Evolutionary conservation across 805 yeast species (phyloP), one percentile per base, ranked within the genome.

Genomic region (Metschnikowia matae): DNA sequence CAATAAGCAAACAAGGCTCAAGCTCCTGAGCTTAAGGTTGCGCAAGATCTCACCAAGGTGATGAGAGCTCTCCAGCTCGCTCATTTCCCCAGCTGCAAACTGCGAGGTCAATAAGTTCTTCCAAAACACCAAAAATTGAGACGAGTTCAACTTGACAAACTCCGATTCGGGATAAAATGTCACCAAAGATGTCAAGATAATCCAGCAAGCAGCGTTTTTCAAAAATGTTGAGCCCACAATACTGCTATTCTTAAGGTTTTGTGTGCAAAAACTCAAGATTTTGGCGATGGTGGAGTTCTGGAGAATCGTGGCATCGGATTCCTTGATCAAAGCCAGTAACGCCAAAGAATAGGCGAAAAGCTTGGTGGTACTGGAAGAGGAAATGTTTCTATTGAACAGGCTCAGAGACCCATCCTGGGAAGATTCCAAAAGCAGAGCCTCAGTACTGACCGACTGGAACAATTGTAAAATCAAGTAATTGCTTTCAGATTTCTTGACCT

Each of bases 51-150:
- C 76, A 15, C 32, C 35, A 21, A 46, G 34, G 29, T 37, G 38
- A 51, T 67, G 67, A 1, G 55, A 52, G 18, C 48, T 51, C 6
- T 59, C 46, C 14, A 53, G 56, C 6, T 61, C 52, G 7, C 56
- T 53, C 38, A 61, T 39, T 13, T 48, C 57, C 10, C 48, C 40
- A 34, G 69, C 61, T 11, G 69, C 64, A 42, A 62, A 71, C 46
- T 73, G 78, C 1, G 77, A 71, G 2, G 78, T 73, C 49, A 74
- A 64, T 17, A 74, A 62, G 53, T 70, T 65, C 51, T 74, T 74
- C 78, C 78, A 74, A 42, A 73, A 73, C 6, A 74, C 71, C 35
- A 73, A 59, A 47, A 72, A 67, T 53, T 73, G 78, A 1, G 78
- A 73, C 0, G 77, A 70, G 53, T 73, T 73, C 54, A 74, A 64